These are phyloP conservation scores for Chlorella sp. DNA, from an alignment of 139 green algal genomes.

Conservation along the genomic window DNA sequence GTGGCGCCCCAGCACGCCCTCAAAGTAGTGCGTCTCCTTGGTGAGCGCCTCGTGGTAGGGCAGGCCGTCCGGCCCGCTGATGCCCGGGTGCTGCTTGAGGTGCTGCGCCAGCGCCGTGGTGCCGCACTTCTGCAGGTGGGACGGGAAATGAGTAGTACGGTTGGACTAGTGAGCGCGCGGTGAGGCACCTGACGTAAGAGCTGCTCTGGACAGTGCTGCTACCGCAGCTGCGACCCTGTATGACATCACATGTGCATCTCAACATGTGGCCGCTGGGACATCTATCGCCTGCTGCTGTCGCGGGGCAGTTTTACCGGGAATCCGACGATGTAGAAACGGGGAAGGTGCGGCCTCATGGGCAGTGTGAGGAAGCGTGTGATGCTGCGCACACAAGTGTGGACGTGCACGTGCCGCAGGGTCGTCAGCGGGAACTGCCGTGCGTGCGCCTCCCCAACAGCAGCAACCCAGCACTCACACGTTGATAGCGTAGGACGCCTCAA, in stretches of 20 bases:
- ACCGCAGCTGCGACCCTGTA: too few relatives aligned
- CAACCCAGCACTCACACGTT: slow-evolving; percentile 34
- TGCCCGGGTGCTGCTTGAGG: slow-evolving; percentile 55
- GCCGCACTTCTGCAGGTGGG: slow-evolving; percentile 46
- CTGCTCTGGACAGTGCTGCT: too few relatives aligned
- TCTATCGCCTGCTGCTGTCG: background rate
- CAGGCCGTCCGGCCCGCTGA: slow-evolving; percentile 55
- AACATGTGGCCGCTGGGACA: too few relatives aligned
- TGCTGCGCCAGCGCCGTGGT: slow-evolving; percentile 74
- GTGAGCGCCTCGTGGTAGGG: slow-evolving; percentile 60
- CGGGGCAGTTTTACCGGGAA: slow-evolving; percentile 48
- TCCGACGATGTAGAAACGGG: slow-evolving; percentile 72
- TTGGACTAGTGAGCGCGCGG: too few relatives aligned
- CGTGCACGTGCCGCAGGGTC: background rate
- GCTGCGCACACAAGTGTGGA: background rate
- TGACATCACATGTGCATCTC: too few relatives aligned
- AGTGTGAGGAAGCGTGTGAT: slow-evolving; percentile 60
- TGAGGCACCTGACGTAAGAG: too few relatives aligned
- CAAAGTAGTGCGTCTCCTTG: slow-evolving; percentile 78
- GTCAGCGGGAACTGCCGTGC: background rate
- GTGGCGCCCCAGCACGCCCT: slow-evolving; percentile 43
- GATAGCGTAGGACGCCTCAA: slow-evolving; percentile 62
- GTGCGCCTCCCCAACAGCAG: background rate
- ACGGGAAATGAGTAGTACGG: too few relatives aligned
- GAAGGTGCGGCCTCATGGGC: slow-evolving; percentile 57